phyloP scores from a whole-genome alignment of 2,329 filamentous ascomycete genomes.

The Ophiognomonia clavigignenti-juglandacearum region DNA sequence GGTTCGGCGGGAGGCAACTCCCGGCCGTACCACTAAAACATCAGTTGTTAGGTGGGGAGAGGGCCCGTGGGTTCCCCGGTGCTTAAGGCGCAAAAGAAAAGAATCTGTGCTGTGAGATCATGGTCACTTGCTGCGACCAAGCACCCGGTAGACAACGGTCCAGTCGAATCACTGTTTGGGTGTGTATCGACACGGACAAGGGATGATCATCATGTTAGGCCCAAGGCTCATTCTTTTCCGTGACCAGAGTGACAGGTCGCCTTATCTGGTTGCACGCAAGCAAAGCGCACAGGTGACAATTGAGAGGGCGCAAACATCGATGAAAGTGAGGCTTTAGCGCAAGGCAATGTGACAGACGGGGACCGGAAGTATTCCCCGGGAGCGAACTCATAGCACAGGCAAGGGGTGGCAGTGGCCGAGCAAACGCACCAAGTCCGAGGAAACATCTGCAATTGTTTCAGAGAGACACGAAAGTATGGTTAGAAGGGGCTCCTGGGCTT shows the following conservation, averaged over 20 bases:
- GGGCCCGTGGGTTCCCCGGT: background rate
- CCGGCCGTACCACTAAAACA: too few relatives aligned
- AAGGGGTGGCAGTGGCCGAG: background rate
- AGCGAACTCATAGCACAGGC: background rate
- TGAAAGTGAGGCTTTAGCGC: slow-evolving; percentile 4
- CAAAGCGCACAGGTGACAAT: background rate
- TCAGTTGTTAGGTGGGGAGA: too few relatives aligned
- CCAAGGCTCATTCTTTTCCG: background rate
- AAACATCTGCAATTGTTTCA: background rate
- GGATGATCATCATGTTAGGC: slow-evolving; percentile 8
- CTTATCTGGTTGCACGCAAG: background rate
- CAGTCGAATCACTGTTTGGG: too few relatives aligned
- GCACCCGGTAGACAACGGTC: too few relatives aligned
- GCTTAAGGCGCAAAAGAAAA: background rate
- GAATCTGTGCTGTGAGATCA: too few relatives aligned
- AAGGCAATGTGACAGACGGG: background rate
- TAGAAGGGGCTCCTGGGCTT: too few relatives aligned
- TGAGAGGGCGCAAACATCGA: background rate
- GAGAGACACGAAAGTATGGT: background rate
- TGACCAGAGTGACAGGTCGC: slow-evolving; percentile 3
- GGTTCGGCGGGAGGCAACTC: too few relatives aligned
- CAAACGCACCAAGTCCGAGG: background rate
- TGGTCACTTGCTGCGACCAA: too few relatives aligned
- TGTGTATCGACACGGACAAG: too few relatives aligned
- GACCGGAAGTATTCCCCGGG: background rate